Conservation (phyloP, 2,329 filamentous ascomycete genomes). For the Phyllosticta citribraziliensis region DNA sequence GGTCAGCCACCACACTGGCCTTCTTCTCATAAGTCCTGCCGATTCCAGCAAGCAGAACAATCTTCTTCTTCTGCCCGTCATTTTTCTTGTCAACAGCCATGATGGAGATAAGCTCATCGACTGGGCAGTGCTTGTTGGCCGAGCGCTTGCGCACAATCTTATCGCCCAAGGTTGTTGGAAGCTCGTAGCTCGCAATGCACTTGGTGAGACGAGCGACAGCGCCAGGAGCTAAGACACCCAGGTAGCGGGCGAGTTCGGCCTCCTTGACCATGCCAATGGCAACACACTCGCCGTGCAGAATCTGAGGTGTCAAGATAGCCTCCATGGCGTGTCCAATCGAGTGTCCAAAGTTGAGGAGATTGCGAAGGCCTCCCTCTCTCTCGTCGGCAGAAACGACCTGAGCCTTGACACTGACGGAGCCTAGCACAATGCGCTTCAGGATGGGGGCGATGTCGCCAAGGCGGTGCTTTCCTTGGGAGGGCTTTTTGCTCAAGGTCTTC, state of each 20-base stretch:
- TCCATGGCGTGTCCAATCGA: conserved; percentile 97
- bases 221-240: conserved; percentile 74
- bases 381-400: conserved; percentile 91
- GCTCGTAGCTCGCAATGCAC: conserved; percentile 85
- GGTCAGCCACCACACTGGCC: conserved; percentile 82
- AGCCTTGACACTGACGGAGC: conserved; percentile 87
- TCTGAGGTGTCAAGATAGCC: conserved; percentile 87
- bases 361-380: conserved; percentile 84
- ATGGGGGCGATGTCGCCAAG: conserved; percentile 56
- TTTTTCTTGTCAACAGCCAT: conserved; percentile 99
- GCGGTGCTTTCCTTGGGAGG: conserved; percentile 46
- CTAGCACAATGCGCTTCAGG: conserved; percentile 60
- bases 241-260: conserved; percentile 80
- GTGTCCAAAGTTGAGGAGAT: conserved; percentile 94
- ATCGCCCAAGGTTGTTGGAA: conserved; percentile 78
- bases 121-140: conserved; percentile 77
- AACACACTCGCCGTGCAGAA: conserved; percentile 91
- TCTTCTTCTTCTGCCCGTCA: conserved; percentile 87
- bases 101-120: conserved; percentile 75
- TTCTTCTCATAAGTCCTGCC: conserved; percentile 78
- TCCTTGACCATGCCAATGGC: conserved; percentile 98
- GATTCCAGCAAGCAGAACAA: conserved; percentile 84
- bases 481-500: conserved; percentile 55
- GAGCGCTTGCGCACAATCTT: conserved; percentile 72
- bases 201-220: conserved; percentile 85